Conservation (phyloP, 192 early-diverging fungal species). For the Spizellomyces sp. region DNA sequence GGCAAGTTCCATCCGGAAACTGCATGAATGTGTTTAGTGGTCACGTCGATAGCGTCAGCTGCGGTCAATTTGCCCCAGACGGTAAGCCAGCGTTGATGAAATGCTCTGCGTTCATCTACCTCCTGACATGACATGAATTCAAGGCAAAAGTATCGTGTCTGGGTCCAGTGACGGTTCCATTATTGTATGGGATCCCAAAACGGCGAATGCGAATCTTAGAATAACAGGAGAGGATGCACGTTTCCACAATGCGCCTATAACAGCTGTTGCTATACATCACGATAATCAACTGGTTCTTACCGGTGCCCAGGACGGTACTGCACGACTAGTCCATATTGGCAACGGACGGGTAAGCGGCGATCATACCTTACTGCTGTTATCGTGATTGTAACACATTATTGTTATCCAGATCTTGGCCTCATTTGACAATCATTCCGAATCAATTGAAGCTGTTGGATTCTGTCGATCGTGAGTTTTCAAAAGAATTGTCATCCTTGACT, state of each 20-base stretch:
- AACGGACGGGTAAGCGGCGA: constrained; percentile 62
- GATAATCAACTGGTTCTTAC: constrained; percentile 81
- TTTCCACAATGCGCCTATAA: constrained; percentile 83
- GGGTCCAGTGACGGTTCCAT: constrained; percentile 82
- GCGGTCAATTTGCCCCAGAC: constrained; percentile 88
- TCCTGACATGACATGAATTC: neutral
- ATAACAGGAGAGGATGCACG: constrained; percentile 75
- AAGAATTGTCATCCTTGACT: neutral
- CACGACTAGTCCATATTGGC: constrained; percentile 73
- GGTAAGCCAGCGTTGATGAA: constrained; percentile 46
- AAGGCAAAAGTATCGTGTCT: constrained; percentile 73
- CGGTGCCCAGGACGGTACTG: constrained; percentile 78
- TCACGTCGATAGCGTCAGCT: constrained; percentile 80
- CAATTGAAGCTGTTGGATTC: constrained; percentile 86
- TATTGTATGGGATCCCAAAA: constrained; percentile 94
- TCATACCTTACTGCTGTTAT: neutral
- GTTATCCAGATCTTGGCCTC: constrained; percentile 69
- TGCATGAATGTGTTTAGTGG: constrained; percentile 96
- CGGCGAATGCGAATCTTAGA: constrained; percentile 64
- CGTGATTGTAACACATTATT: neutral
- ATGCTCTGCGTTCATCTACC: neutral
- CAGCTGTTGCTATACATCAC: constrained; percentile 68
- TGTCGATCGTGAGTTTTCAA: constrained; percentile 43
- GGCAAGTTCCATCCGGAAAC: constrained; percentile 82
- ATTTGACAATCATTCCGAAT: constrained; percentile 81